phyloP scores from a whole-genome alignment of 495 filamentous ascomycete species.

The Aspergillus kassunensis region DNA sequence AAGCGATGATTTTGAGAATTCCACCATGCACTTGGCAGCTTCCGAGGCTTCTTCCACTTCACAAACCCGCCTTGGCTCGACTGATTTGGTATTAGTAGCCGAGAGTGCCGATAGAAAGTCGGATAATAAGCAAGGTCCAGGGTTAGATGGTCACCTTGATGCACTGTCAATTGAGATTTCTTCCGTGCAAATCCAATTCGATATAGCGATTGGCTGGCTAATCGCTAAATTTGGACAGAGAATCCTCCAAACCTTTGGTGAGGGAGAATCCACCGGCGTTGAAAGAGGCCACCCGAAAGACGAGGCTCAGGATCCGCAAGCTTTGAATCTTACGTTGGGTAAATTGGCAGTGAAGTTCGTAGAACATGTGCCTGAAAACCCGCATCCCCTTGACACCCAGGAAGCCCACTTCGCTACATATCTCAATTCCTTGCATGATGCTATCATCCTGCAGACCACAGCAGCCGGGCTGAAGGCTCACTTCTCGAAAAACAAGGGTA shows the following conservation, averaged over 20 bases:
- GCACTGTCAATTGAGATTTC: slow-evolving; percentile 54
- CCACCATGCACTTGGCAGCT: slow-evolving; percentile 18
- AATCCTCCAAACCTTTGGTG: slow-evolving; percentile 41
- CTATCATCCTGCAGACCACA: slow-evolving; percentile 32
- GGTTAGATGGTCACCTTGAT: neutral
- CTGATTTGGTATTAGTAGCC: slow-evolving; percentile 11
- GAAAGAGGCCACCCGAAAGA: slow-evolving; percentile 15
- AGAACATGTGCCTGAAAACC: slow-evolving; percentile 52
- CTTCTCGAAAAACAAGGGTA: slow-evolving; percentile 19
- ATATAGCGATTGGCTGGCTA: slow-evolving; percentile 66
- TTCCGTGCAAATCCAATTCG: slow-evolving; percentile 55
- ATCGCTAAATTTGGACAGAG: slow-evolving; percentile 56
- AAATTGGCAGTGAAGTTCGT: slow-evolving; percentile 60
- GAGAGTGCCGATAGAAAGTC: slow-evolving; percentile 9
- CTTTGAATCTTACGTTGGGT: slow-evolving; percentile 50
- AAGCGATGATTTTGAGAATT: slow-evolving; percentile 23
- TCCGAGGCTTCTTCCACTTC: slow-evolving; percentile 24
- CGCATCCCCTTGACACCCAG: slow-evolving; percentile 20
- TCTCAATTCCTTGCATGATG: slow-evolving; percentile 26
- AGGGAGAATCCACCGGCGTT: slow-evolving; percentile 5
- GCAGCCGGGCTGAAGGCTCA: slow-evolving; percentile 26
- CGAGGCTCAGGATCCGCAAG: slow-evolving; percentile 23
- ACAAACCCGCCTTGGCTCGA: slow-evolving; percentile 18
- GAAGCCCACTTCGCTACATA: slow-evolving; percentile 17
- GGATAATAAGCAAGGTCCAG: slow-evolving; percentile 1